Base-by-base conservation (phyloP, 305 asterid genomes). In the Rubia peregrina region DNA sequence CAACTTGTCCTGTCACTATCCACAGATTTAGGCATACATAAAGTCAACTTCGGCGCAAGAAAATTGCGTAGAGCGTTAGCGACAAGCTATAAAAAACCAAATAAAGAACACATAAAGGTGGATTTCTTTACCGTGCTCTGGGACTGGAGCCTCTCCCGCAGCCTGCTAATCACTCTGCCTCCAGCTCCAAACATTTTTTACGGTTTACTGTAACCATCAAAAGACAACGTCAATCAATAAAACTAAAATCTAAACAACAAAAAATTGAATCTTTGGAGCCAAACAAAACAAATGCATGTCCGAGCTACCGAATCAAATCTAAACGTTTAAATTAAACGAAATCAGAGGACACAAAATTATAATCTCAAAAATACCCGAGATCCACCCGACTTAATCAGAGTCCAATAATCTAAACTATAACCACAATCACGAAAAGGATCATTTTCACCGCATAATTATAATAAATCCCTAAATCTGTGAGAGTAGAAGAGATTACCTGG, bases 131-230 rank as follows among this genome's bases (percentile, higher is more conserved):
- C 88, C 75, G 79, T 69, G 80, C 78, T 76, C 67, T 82, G 84
- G 17, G 90, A 83, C 30, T 82, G 90, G 77, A 85, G 83, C 79
- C 78, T 83, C 75, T 84, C 86, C 69, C 79, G 83, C 79, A 88
- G 81, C 79, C 75, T 75, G 69, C 74, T 84, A 71, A 88, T 38
- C 42, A 85, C 86, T 83, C 89, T 82, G 77, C 90, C 85, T 77
- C 95, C 87, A 75, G 85, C 85, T 78, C 96, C 89, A 74, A 87
- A 84, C 95, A 90, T 88, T 76, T 38, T 80, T 83, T 70, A 57
- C 90, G 85, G 87, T 61, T 74, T 43, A 76, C 49, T 69, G 19
- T 68, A 9, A 41, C 33, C 43, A 57, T 14, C 66, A 41, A 36
- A 55, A 12, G 12, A 51, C 26, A 38, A 36, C 48, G 40, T 7